Evolutionary conservation across 2,329 filamentous ascomycete genomes (phyloP).

Genomic region (Magnaporthiopsis incrustans): DNA sequence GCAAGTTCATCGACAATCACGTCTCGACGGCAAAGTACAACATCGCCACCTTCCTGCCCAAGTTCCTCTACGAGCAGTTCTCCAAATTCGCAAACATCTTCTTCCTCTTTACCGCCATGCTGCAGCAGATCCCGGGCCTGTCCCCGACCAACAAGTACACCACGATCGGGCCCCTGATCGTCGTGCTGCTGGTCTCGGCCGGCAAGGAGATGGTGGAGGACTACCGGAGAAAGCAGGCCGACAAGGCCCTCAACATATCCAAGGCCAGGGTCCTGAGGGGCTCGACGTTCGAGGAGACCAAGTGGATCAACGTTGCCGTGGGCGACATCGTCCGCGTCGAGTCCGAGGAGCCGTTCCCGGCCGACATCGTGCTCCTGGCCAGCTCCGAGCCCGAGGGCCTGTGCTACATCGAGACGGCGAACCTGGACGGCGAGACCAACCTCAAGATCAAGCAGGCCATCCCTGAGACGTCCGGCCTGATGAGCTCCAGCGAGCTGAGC

Average conservation of each 20-base stretch:
- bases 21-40: constrained; percentile 99
- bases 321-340: constrained; percentile 90
- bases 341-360: constrained; percentile 90
- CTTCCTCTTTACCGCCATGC: constrained; percentile 91
- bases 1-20: constrained; percentile 94
- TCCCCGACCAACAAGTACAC: constrained; percentile 94
- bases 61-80: constrained; percentile 97
- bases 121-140: constrained; percentile 92
- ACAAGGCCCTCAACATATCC: constrained; percentile 80
- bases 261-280: constrained; percentile 77
- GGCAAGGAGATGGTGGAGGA: constrained; percentile 93
- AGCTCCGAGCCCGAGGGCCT: constrained; percentile 95
- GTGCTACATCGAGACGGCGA: constrained; percentile 98
- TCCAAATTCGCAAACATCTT: constrained; percentile 99
- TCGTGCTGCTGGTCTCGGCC: constrained; percentile 90
- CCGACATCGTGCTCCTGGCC: constrained; percentile 84
- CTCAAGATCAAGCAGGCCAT: constrained; percentile 97
- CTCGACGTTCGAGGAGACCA: constrained; percentile 74
- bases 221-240: constrained; percentile 79
- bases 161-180: constrained; percentile 85
- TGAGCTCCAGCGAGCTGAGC: constrained; percentile 79
- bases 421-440: constrained; percentile 95
- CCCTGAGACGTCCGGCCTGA: constrained; percentile 81
- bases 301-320: constrained; percentile 89
- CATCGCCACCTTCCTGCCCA: constrained; percentile 81